phyloP scores from a whole-genome alignment of 371 early-diverging fungal genomes.

The Nematocida ironsii region DNA sequence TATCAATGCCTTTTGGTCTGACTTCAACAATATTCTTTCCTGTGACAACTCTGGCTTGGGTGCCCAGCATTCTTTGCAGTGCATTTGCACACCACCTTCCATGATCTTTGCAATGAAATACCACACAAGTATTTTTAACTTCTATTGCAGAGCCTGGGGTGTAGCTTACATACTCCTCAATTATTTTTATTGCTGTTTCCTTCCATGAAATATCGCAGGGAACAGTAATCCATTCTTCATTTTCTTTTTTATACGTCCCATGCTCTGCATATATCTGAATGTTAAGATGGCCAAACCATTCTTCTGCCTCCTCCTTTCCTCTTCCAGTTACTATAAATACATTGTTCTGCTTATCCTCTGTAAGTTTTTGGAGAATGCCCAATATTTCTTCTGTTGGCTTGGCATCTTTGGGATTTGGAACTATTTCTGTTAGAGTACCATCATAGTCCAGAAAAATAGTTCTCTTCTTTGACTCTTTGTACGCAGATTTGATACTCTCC shows the following conservation, averaged over 20 bases:
- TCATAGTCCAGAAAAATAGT: slow-evolving; percentile 69
- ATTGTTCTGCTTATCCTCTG: slow-evolving; percentile 46
- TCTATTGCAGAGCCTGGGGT: slow-evolving; percentile 69
- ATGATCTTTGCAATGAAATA: slow-evolving; percentile 68
- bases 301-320: slow-evolving; percentile 60
- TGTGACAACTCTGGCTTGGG: slow-evolving; percentile 47
- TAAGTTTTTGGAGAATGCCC: slow-evolving; percentile 55
- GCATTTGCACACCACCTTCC: slow-evolving; percentile 57
- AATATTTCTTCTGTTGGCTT: slow-evolving; percentile 61
- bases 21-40: slow-evolving; percentile 69
- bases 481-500: slow-evolving; percentile 19
- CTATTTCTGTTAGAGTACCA: slow-evolving; percentile 68
- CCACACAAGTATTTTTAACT: slow-evolving; percentile 64
- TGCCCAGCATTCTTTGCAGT: slow-evolving; percentile 47
- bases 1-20: slow-evolving; percentile 45
- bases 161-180: slow-evolving; percentile 58
- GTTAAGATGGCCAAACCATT: slow-evolving; percentile 64
- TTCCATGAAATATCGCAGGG: slow-evolving; percentile 54
- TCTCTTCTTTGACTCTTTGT: slow-evolving; percentile 27
- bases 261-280: slow-evolving; percentile 70
- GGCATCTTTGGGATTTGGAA: slow-evolving; percentile 60
- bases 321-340: slow-evolving; percentile 68
- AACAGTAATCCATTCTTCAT: slow-evolving; percentile 59
- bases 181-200: slow-evolving; percentile 41
- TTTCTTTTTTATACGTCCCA: slow-evolving; percentile 60